Conservation (phyloP, 305 asterid genomes). For the Fraxinus floribunda region DNA sequence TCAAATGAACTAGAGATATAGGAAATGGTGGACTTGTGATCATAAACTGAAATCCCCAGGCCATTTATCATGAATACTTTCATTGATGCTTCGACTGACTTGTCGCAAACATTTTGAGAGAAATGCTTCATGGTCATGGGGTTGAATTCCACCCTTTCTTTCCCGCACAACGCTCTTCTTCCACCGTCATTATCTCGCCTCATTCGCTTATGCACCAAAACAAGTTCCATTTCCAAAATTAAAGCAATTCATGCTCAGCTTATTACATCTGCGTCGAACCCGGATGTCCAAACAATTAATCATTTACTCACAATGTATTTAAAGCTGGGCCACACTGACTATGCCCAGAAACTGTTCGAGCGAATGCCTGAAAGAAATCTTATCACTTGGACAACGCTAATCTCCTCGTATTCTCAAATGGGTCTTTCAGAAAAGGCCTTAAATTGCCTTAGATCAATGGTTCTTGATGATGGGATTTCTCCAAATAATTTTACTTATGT, state of each 20-base stretch:
- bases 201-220: conserved; percentile 48
- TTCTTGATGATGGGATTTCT: conserved; percentile 44
- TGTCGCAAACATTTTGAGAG: neutral
- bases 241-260: conserved; percentile 62
- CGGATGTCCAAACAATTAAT: conserved; percentile 52
- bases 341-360: conserved; percentile 62
- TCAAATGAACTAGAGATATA: neutral
- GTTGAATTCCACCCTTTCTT: neutral
- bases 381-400: conserved; percentile 67
- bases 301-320: conserved; percentile 56
- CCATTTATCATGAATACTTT: neutral
- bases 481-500: conserved; percentile 75
- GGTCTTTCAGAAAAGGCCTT: conserved; percentile 51
- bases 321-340: conserved; percentile 30
- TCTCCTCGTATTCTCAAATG: conserved; percentile 58
- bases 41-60: neutral
- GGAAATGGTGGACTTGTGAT: neutral
- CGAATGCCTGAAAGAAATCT: conserved; percentile 56
- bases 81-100: neutral
- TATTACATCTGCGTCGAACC: conserved; percentile 38
- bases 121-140: neutral
- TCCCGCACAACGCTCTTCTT: neutral
- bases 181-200: conserved; percentile 47
- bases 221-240: conserved; percentile 41
- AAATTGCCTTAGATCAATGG: conserved; percentile 52